Percentiles rank a stretch among this genome's conserved stretches.
Conservation (phyloP, 2,329 filamentous ascomycete species). For the Botrytis byssoidea region DNA sequence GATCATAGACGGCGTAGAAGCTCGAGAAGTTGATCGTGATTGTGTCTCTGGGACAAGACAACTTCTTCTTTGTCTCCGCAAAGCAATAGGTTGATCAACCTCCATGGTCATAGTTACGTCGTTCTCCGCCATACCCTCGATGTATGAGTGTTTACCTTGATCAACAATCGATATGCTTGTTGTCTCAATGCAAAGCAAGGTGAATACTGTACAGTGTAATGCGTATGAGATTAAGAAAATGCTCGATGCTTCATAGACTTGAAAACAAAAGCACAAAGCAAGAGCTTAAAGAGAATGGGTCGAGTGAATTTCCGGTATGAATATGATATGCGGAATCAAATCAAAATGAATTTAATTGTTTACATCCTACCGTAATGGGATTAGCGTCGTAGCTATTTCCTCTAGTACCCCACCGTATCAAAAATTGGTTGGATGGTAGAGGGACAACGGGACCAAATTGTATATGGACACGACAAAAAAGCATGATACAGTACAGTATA, state of each 20-base stretch:
- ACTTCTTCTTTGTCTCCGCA: constrained; percentile 53
- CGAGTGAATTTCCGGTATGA: neutral
- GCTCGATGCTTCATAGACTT: neutral
- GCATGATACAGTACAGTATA: neutral
- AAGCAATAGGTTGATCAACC: constrained; percentile 52
- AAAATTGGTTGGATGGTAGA: constrained; percentile 19
- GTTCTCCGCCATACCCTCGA: constrained; percentile 17
- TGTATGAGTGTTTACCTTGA: neutral
- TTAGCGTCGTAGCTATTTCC: neutral
- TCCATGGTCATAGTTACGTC: constrained; percentile 39
- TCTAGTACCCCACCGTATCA: neutral
- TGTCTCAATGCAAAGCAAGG: neutral
- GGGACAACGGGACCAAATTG: constrained; percentile 16
- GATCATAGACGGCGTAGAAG: constrained; percentile 25
- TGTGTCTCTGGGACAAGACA: constrained; percentile 32
- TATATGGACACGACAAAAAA: constrained; percentile 7
- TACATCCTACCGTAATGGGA: constrained; percentile 3
- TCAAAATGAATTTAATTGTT: constrained; percentile 18
- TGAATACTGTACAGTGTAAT: neutral
- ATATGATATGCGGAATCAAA: neutral
- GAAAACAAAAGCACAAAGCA: neutral
- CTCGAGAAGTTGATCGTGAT: constrained; percentile 26
- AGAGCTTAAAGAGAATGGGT: neutral
- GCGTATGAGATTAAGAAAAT: neutral
- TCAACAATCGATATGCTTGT: neutral